phyloP scores from a whole-genome alignment of 2,329 filamentous ascomycete genomes.

The Cyphellophora attinorum region DNA sequence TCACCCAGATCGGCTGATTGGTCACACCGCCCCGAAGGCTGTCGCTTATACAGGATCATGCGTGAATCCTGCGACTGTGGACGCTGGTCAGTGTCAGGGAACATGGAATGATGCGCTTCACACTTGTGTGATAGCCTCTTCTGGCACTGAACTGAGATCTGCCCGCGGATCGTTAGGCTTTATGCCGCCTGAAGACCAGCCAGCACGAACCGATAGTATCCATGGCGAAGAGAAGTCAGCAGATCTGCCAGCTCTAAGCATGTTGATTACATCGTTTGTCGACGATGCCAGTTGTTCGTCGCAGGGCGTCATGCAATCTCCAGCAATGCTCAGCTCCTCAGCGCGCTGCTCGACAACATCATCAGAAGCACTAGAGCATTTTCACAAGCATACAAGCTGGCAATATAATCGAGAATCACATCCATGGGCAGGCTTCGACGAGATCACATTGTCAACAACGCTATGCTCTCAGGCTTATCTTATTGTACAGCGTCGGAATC shows the following conservation, averaged over 20 bases:
- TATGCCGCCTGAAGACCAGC: background rate
- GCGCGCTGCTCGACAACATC: background rate
- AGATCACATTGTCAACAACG: background rate
- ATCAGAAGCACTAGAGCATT: background rate
- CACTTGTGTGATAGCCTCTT: background rate
- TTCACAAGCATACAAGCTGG: background rate
- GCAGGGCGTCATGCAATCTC: background rate
- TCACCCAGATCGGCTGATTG: background rate
- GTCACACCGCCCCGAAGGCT: background rate
- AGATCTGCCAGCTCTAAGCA: background rate
- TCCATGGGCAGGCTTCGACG: background rate
- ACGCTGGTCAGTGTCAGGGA: constrained; percentile 1
- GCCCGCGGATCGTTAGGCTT: background rate
- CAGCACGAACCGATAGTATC: background rate
- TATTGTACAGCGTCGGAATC: background rate
- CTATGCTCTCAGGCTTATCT: constrained; percentile 1
- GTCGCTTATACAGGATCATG: background rate
- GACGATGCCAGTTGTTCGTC: too few species aligned
- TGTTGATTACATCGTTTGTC: too few species aligned
- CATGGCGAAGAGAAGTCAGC: background rate
- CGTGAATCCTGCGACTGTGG: background rate
- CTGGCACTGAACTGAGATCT: background rate
- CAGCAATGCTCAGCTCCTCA: background rate
- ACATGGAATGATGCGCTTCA: background rate
- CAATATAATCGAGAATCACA: background rate